Evolutionary conservation across 805 yeast genomes (phyloP), one percentile per base, ranked within the genome.

Genomic region (Spencermartinsiella europaea): DNA sequence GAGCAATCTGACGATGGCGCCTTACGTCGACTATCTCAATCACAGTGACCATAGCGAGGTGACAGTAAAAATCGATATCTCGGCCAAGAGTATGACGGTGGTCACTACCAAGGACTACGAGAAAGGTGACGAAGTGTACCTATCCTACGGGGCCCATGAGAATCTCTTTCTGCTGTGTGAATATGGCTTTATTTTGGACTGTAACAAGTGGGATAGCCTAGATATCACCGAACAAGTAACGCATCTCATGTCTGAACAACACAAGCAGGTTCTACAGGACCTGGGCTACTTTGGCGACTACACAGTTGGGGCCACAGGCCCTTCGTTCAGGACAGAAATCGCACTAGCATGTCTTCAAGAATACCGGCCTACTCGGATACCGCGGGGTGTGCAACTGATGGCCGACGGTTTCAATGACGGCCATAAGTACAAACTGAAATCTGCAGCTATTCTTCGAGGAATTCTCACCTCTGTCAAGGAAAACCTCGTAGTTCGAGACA

Each of bases 91-190:
- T 1, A 81, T 83, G 65, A 69, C 70, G 21, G 85, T 83, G 1
- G 54, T 56, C n/a, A 61, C 74, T 0, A 58, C 66, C 53, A 51
- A 57, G 54, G 41, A 61, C 44, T 72, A 69, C 53, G 48, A 48
- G 12, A 54, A 62, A 3, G 70, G 66, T 12, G 80, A 80, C 14
- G 95, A 90, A 60, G 54, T 91, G 1, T 78, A 70, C 55, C 73
- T 91, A 53, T 77, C 83, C 43, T 91, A 91, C 61, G 98, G 98
- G 0, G 81, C 96, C 1, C 97, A 91, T 63, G 79, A 85, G 7
- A 89, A 91, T 61, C 88, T 80, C 42, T 86, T 86, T 53, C 65
- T 91, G 28, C 67, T 88, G 7, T 80, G 85, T 57, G 98, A 91
- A 63, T 91, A 91, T 60, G 98, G 97, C 0, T 91, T 91, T 68